phyloP scores from a whole-genome alignment of 768 basidiomycete genomes.

The Leccinum fibrillosum region DNA sequence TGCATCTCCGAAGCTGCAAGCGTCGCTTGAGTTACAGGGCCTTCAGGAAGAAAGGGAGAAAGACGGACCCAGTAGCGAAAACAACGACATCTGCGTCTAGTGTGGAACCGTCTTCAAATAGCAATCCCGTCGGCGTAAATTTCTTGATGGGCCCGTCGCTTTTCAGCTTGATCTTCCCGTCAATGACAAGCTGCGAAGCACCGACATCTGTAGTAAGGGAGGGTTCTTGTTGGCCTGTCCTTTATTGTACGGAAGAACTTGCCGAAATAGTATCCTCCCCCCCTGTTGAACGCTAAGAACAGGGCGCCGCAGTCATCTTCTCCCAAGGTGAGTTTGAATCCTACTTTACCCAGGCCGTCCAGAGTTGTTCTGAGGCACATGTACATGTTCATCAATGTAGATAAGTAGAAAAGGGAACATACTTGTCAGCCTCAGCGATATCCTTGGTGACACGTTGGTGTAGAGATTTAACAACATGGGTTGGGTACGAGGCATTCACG shows the following conservation, averaged over 20 bases:
- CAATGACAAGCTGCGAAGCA: conserved; percentile 40
- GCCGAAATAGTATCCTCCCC: conserved; percentile 71
- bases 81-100: conserved; percentile 45
- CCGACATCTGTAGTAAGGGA: conserved; percentile 32
- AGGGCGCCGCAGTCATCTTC: conserved; percentile 50
- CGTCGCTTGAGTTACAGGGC: not conserved
- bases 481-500: conserved; percentile 47
- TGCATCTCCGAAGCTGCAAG: conserved; percentile 19
- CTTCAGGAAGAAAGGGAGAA: not conserved
- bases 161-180: conserved; percentile 46
- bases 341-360: conserved; percentile 51
- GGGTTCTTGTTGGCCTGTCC: not conserved
- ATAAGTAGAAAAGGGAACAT: conserved; percentile 8
- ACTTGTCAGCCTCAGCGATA: conserved; percentile 59
- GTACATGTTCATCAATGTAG: not conserved
- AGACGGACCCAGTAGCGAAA: conserved; percentile 27
- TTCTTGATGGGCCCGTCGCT: conserved; percentile 28
- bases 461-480: conserved; percentile 24
- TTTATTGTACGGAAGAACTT: not conserved
- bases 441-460: conserved; percentile 36
- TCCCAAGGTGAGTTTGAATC: conserved; percentile 55
- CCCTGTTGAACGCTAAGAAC: conserved; percentile 44
- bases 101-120: conserved; percentile 31
- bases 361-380: conserved; percentile 42
- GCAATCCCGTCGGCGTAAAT: conserved; percentile 29